phyloP scores from a whole-genome alignment of 495 filamentous ascomycete genomes.

The Tuber calosporum region DNA sequence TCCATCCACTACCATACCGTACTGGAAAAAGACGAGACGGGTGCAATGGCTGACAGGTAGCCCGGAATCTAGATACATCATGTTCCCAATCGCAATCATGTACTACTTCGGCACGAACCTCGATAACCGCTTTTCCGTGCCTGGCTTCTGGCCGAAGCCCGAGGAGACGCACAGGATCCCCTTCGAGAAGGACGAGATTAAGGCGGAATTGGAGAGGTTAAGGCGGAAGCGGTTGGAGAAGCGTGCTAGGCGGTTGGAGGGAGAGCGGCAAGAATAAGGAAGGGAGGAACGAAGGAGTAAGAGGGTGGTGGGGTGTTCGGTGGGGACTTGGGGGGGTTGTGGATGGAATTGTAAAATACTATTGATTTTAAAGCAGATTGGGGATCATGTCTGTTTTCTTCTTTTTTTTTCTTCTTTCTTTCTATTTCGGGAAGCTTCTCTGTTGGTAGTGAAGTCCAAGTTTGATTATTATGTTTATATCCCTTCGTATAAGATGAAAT shows the following conservation, averaged over 20 bases:
- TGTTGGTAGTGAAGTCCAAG: not conserved
- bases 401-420: not conserved
- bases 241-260: slow-evolving; percentile 48
- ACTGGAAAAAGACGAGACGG: not conserved
- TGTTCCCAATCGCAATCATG: slow-evolving; percentile 98
- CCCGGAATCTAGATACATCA: slow-evolving; percentile 64
- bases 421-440: not conserved
- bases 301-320: not conserved
- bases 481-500: not conserved
- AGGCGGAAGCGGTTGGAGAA: slow-evolving; percentile 53
- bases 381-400: not conserved
- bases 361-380: not conserved
- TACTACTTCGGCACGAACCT: slow-evolving; percentile 99
- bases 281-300: not conserved
- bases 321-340: not conserved
- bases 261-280: slow-evolving; percentile 6
- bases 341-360: not conserved
- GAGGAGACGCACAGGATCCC: slow-evolving; percentile 85
- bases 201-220: slow-evolving; percentile 66
- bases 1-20: not conserved
- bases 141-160: slow-evolving; percentile 86
- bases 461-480: not conserved
- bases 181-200: slow-evolving; percentile 78
- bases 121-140: slow-evolving; percentile 77
- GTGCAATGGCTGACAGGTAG: slow-evolving; percentile 2